phyloP scores from a whole-genome alignment of 257 asterid genomes.

The Euphrasia confusa region DNA sequence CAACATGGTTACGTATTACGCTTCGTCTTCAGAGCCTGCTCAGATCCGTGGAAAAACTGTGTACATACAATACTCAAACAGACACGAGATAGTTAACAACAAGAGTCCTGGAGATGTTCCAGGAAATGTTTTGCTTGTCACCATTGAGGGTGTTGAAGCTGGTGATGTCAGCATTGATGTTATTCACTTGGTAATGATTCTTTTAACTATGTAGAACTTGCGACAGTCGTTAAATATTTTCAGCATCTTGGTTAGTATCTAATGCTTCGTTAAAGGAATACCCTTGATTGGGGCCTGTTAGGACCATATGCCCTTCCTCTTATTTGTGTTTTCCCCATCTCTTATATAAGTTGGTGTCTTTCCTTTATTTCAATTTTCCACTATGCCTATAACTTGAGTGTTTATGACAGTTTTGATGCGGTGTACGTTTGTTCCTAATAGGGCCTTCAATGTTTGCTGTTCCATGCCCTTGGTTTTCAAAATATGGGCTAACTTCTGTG shows the following conservation, averaged over 20 bases:
- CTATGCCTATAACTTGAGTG: not conserved
- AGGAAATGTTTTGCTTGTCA: conserved; percentile 77
- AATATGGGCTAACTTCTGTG: not conserved
- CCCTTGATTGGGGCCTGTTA: conserved; percentile 4
- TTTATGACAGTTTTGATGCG: not conserved
- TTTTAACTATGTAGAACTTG: not conserved
- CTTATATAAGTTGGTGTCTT: not conserved
- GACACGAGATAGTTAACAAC: conserved; percentile 79
- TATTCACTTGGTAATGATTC: conserved; percentile 64
- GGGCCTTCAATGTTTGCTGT: conserved; percentile 10
- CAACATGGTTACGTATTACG: conserved; percentile 72
- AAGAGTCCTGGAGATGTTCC: conserved; percentile 82
- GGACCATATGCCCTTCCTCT: not conserved
- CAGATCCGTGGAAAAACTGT: conserved; percentile 80
- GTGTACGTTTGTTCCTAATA: conserved; percentile 6
- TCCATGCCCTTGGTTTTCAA: conserved; percentile 17
- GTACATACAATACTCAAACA: conserved; percentile 76
- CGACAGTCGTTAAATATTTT: not conserved
- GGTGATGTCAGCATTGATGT: conserved; percentile 85
- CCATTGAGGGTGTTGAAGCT: conserved; percentile 86
- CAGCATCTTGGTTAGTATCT: not conserved
- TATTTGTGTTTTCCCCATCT: not conserved
- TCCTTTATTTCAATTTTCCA: not conserved
- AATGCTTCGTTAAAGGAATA: not conserved
- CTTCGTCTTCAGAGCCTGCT: conserved; percentile 83